Evolutionary conservation across 75 land plant genomes (phyloP).

Genomic region (Pinus taeda): DNA sequence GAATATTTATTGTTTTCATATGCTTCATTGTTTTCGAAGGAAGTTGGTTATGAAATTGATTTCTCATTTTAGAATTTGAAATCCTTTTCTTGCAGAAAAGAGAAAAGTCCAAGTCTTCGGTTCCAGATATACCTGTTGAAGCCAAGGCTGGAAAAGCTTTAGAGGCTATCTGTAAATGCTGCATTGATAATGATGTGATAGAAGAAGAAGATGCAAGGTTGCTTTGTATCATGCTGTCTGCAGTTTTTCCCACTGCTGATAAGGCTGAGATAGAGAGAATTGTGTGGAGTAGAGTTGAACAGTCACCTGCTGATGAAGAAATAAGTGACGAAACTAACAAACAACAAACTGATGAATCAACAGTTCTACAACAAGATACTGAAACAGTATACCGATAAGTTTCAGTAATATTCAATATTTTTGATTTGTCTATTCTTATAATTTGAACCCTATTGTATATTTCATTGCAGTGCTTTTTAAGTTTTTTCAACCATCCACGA

Average conservation of each 20-base stretch:
- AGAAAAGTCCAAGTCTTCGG: conserved; percentile 47
- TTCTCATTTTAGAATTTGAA: not conserved
- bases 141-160: conserved; percentile 76
- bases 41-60: not conserved
- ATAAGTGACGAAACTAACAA: not conserved
- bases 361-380: conserved; percentile 5
- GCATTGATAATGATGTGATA: conserved; percentile 58
- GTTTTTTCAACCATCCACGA: not conserved
- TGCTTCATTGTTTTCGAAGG: not conserved
- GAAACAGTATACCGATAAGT: not conserved
- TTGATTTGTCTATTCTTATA: not conserved
- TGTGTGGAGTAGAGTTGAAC: conserved; percentile 32
- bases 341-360: not conserved
- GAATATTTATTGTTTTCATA: not conserved
- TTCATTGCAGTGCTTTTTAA: too few species aligned
- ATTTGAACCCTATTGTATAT: not conserved
- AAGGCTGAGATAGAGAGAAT: conserved; percentile 47
- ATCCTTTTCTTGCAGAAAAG: conserved; percentile 49
- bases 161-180: conserved; percentile 84
- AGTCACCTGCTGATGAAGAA: conserved; percentile 37
- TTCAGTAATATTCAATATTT: not conserved
- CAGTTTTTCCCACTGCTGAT: conserved; percentile 79
- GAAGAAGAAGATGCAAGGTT: conserved; percentile 70
- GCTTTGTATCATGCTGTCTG: conserved; percentile 41
- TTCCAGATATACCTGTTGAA: conserved; percentile 71